These are phyloP conservation scores for Geotrichum restrictum DNA, from an alignment of 1,139 yeast genomes.

Conservation along the genomic window DNA sequence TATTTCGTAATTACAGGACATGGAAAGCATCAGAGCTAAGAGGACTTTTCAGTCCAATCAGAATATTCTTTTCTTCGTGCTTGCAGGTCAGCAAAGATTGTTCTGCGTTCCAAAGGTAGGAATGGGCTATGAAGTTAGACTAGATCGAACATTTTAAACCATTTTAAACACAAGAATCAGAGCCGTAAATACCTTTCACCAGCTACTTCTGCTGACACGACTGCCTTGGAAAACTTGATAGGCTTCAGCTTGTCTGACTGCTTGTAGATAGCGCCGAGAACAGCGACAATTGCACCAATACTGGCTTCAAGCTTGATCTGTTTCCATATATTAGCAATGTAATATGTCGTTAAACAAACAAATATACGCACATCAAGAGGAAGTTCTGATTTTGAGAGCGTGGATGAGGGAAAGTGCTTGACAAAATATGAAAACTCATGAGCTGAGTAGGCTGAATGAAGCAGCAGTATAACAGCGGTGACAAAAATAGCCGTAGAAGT, in stretches of 20 bases:
- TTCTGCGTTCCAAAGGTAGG: conserved; percentile 35
- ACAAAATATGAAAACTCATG: conserved; percentile 35
- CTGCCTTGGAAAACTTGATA: conserved; percentile 31
- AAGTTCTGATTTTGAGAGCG: conserved; percentile 24
- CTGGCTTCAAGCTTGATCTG: conserved; percentile 37
- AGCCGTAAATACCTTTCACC: conserved; percentile 28
- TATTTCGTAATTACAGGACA: neutral
- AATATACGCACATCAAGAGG: conserved; percentile 33
- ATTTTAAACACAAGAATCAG: neutral
- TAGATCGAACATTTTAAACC: neutral
- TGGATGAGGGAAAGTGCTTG: conserved; percentile 28
- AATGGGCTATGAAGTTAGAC: conserved; percentile 27
- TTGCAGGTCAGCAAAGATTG: conserved; percentile 35
- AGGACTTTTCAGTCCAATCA: conserved; percentile 28
- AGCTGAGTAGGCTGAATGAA: conserved; percentile 39
- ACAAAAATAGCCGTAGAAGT: conserved; percentile 21
- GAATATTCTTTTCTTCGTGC: conserved; percentile 32
- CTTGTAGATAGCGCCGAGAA: conserved; percentile 28
- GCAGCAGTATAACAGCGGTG: conserved; percentile 30
- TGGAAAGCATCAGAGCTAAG: neutral
- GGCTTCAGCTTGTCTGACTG: conserved; percentile 32
- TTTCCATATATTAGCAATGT: neutral
- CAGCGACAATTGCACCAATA: conserved; percentile 29
- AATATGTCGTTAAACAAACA: neutral
- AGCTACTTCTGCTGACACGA: conserved; percentile 29